Conservation (phyloP, 208 protist genomes). For the Vickermania spadyakhi region DNA sequence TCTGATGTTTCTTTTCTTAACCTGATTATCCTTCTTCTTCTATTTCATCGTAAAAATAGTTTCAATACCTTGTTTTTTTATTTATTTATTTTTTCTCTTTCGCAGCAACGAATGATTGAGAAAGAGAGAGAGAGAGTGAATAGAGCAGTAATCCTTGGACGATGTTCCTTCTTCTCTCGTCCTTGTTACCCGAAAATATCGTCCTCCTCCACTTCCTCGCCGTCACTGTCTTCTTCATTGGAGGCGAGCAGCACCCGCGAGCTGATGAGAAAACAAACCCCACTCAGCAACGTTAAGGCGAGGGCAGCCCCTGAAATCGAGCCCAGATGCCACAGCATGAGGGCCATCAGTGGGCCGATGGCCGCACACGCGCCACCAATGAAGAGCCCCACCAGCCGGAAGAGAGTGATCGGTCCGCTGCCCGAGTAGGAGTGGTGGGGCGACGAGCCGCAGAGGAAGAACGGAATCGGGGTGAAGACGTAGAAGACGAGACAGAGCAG, state of each 20-base stretch:
- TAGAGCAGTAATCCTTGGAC: neutral
- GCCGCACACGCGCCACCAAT: conserved; percentile 40
- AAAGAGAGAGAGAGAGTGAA: no score
- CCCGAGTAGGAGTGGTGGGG: conserved; percentile 3
- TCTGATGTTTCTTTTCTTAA: no score
- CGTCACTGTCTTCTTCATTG: neutral
- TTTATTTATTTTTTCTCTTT: no score
- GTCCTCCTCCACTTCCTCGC: conserved; percentile 5
- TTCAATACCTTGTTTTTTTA: no score
- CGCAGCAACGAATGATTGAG: no score
- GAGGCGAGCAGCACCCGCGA: neutral
- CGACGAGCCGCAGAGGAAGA: conserved; percentile 37
- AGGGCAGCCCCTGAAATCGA: conserved; percentile 33
- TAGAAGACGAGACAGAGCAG: conserved; percentile 44
- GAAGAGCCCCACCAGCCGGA: conserved; percentile 48
- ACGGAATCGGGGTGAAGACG: conserved; percentile 39
- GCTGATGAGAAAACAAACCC: conserved; percentile 7
- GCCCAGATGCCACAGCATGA: conserved; percentile 54
- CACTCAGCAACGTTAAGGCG: conserved; percentile 29
- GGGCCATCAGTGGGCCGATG: conserved; percentile 36
- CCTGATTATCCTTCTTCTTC: no score
- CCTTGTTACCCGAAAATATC: conserved; percentile 5
- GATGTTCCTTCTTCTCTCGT: neutral
- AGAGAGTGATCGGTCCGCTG: neutral
- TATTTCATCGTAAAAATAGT: no score